Conservation (phyloP, 2,329 filamentous ascomycete species). For the Cladobotryum protrusum region DNA sequence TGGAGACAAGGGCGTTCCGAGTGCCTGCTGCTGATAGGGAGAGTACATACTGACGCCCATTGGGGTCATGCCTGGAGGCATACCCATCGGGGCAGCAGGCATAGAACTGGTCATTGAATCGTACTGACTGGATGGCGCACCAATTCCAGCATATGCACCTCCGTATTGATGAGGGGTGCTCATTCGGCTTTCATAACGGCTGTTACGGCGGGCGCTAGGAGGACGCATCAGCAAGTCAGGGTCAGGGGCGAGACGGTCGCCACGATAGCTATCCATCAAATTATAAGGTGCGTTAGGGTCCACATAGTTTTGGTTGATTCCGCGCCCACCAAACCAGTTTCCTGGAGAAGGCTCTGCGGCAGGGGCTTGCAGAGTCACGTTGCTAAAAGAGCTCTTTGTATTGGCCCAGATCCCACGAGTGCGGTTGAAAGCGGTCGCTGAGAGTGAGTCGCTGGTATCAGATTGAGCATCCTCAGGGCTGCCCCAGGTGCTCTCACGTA, state of each 20-base stretch:
- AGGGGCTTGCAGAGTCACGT: constrained; percentile 28
- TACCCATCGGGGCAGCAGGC: constrained; percentile 26
- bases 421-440: constrained; percentile 46
- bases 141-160: constrained; percentile 27
- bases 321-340: constrained; percentile 41
- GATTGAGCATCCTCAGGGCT: constrained; percentile 49
- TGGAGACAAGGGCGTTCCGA: constrained; percentile 63
- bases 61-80: constrained; percentile 29
- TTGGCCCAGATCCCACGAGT: constrained; percentile 52
- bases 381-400: constrained; percentile 36
- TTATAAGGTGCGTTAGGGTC: constrained; percentile 34
- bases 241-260: constrained; percentile 44
- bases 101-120: constrained; percentile 33
- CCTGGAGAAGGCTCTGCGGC: constrained; percentile 30
- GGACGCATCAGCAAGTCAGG: constrained; percentile 42
- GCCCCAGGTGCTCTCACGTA: constrained; percentile 46
- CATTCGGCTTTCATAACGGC: constrained; percentile 42
- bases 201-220: constrained; percentile 37
- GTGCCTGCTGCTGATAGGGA: constrained; percentile 49
- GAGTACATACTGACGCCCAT: constrained; percentile 40
- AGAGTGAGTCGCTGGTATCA: constrained; percentile 50
- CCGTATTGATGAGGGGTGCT: constrained; percentile 28
- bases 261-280: constrained; percentile 35
- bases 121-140: constrained; percentile 25
- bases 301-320: constrained; percentile 32